phyloP scores from a whole-genome alignment of 306 rosid species.

The Urtica urens region DNA sequence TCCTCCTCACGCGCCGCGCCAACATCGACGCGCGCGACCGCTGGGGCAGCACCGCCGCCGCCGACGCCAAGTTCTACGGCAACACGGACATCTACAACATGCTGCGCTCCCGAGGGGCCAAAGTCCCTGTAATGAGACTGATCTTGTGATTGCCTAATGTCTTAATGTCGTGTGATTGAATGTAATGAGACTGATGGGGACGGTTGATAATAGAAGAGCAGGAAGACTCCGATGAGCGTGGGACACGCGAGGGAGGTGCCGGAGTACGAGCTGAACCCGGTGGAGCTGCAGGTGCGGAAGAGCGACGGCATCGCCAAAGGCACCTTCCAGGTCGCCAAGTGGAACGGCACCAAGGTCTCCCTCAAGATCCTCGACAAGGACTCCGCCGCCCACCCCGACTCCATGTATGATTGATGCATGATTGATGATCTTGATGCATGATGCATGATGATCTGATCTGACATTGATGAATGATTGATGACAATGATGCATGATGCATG shows the following conservation, averaged over 20 bases:
- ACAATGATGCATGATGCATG: no score
- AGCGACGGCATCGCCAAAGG: constrained; percentile 87
- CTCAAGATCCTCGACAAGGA: constrained; percentile 93
- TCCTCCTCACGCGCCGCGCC: constrained; percentile 77
- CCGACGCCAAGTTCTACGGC: constrained; percentile 90
- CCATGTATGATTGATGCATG: constrained; percentile 79
- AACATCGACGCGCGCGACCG: constrained; percentile 97
- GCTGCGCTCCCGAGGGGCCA: constrained; percentile 88
- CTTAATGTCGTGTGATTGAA: no score
- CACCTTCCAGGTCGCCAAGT: constrained; percentile 88
- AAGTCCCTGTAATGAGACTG: constrained; percentile 56
- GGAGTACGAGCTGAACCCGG: constrained; percentile 96
- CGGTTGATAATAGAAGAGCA: no score
- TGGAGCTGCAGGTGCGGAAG: constrained; percentile 94
- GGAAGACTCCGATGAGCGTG: constrained; percentile 94
- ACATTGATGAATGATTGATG: no score
- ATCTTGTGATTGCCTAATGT: background rate
- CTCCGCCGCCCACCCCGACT: constrained; percentile 63
- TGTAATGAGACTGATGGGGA: no score
- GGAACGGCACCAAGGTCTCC: constrained; percentile 98
- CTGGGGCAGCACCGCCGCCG: constrained; percentile 99
- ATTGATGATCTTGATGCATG: no score
- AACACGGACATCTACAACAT: constrained; percentile 61
- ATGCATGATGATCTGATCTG: no score
- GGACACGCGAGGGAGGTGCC: constrained; percentile 99